These are phyloP conservation scores for Nyctanthes arbortristis DNA, from an alignment of 257 asterid genomes.

Conservation along the genomic window DNA sequence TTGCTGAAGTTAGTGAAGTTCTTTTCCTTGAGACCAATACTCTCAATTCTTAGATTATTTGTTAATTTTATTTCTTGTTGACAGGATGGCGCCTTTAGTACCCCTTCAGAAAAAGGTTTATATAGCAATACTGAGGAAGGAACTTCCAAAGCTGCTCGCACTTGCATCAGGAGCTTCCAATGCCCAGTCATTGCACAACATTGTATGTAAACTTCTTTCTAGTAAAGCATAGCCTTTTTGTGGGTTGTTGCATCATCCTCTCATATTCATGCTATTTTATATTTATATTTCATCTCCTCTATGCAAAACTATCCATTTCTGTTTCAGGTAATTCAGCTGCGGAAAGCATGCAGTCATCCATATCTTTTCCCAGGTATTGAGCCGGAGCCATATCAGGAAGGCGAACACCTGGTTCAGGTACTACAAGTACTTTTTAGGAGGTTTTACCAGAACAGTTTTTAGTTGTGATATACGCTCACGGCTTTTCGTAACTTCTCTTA, in stretches of 20 bases:
- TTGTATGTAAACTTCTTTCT: constrained; percentile 46
- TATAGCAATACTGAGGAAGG: constrained; percentile 82
- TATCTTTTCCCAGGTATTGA: constrained; percentile 96
- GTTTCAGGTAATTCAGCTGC: constrained; percentile 86
- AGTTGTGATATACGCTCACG: no score
- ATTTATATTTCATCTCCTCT: constrained; percentile 22
- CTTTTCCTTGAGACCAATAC: neutral
- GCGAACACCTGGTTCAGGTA: constrained; percentile 97
- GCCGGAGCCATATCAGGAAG: constrained; percentile 98
- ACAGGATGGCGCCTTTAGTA: constrained; percentile 86
- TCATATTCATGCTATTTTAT: constrained; percentile 5
- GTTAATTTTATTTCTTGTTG: constrained; percentile 9
- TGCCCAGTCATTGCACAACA: constrained; percentile 76
- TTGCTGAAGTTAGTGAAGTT: constrained; percentile 14
- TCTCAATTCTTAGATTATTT: constrained; percentile 16
- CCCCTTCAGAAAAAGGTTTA: constrained; percentile 82
- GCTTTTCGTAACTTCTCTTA: no score
- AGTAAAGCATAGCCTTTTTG: neutral
- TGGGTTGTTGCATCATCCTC: constrained; percentile 13
- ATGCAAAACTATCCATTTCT: constrained; percentile 23
- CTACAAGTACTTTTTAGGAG: constrained; percentile 19
- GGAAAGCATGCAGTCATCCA: constrained; percentile 98
- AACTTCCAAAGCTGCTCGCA: constrained; percentile 81
- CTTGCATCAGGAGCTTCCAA: constrained; percentile 76
- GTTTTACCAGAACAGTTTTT: constrained; percentile 6